Base-by-base conservation (phyloP, 371 early-diverging fungal species). In the Fennellomyces sp. region DNA sequence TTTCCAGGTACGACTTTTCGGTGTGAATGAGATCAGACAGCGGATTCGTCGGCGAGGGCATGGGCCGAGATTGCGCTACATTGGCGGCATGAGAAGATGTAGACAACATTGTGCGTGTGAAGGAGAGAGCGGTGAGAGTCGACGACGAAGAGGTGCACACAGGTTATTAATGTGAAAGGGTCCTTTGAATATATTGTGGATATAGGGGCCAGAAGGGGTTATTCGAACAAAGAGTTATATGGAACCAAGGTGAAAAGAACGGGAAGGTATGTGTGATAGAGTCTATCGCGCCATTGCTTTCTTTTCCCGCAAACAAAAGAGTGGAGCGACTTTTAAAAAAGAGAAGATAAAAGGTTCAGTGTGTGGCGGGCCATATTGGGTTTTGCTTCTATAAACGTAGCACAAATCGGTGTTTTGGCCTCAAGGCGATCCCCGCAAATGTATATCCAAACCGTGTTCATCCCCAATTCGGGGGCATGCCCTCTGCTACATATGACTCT, bases 1-100 rank as follows among this genome's bases (percentile, higher is more conserved):
- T 75, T 7, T 72, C 70, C 33, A 81, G 60, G 54, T 75, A 83
- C 7, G 56, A 48, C 41, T 75, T 68, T 64, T 83, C 84, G n/a
- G 78, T 67, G 15, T 80, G 80, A 41, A 78, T 75, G 23, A 83
- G 64, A 33, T 83, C 84, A 5, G 65, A 67, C 15, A 83, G 56
- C 17, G 77, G 78, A 55, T 76, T 80, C 12, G 27, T 28, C 19
- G 29, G 25, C 15, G 61, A 26, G 21, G 19, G 23, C 25, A 15
- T 36, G 26, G 21, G 39, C 12, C 10, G 36, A 10, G 41, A 21
- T 63, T 30, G 69, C 41, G n/a, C 56, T 49, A 33, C 62, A 58
- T 19, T 5, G 31, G 64, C 49, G 31, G 65, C 23, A 38, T 63
- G 58, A 26, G 70, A 61, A 17, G 68, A 70, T 28, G 45, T 42